These are phyloP conservation scores for Pleurotus citrinopileatus DNA, from an alignment of 768 basidiomycete genomes.

Conservation along the genomic window DNA sequence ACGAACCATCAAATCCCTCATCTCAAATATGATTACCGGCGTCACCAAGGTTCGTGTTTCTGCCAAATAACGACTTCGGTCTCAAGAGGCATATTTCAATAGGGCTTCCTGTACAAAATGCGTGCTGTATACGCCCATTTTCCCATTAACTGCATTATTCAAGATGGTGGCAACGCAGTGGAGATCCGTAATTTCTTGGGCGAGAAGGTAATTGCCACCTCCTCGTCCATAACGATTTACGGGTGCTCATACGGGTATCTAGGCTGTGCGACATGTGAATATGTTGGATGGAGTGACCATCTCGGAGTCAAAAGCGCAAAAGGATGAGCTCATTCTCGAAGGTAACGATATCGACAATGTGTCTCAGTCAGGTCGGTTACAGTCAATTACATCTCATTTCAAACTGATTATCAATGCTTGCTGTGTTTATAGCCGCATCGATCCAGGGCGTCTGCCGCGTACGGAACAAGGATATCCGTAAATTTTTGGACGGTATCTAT, in stretches of 20 bases:
- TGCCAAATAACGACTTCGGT: not conserved
- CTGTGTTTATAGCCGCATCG: constrained; percentile 77
- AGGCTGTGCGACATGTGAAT: constrained; percentile 89
- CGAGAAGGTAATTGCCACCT: constrained; percentile 66
- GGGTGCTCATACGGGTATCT: not conserved
- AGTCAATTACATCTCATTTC: too few relatives aligned
- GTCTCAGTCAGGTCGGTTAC: constrained; percentile 81
- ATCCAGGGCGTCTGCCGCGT: constrained; percentile 97
- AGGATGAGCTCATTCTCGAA: constrained; percentile 92
- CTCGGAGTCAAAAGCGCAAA: constrained; percentile 85
- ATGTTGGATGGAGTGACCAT: constrained; percentile 91
- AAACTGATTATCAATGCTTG: too few relatives aligned
- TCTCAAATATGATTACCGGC: constrained; percentile 96
- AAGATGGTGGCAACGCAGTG: constrained; percentile 63
- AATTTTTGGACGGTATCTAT: constrained; percentile 95
- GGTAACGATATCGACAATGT: constrained; percentile 97
- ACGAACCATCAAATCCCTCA: constrained; percentile 91
- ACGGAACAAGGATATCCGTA: constrained; percentile 99
- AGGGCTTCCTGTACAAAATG: constrained; percentile 99
- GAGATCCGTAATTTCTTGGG: constrained; percentile 97
- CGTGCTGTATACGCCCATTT: constrained; percentile 99
- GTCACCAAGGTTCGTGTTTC: constrained; percentile 77
- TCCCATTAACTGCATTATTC: constrained; percentile 98
- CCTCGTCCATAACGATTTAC: not conserved
- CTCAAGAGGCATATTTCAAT: constrained; percentile 6